Evolutionary conservation across 2,329 filamentous ascomycete species (phyloP).

Genomic region (Berkeleyomyces basicola): DNA sequence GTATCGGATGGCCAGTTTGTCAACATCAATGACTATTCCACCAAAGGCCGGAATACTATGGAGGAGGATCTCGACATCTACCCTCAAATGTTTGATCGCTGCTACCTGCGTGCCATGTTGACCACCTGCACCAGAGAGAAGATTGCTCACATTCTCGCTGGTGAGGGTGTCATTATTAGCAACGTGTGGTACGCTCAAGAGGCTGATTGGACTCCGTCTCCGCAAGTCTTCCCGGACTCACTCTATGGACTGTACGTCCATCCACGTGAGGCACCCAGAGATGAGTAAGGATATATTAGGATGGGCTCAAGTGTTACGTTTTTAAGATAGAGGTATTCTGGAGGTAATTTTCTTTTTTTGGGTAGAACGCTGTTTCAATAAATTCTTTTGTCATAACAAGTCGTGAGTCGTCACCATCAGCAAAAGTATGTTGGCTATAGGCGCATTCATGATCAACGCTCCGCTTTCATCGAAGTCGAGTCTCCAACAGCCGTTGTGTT

Average conservation of each 20-base stretch:
- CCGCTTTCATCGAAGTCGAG: background rate
- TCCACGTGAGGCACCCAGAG: background rate
- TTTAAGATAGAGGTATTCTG: too few relatives aligned
- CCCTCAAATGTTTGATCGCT: constrained; percentile 28
- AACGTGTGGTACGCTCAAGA: constrained; percentile 8
- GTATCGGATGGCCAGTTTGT: constrained; percentile 38
- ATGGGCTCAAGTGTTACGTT: too few relatives aligned
- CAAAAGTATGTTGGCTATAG: too few relatives aligned
- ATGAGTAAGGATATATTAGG: too few relatives aligned
- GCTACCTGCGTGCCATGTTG: constrained; percentile 38
- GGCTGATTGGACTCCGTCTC: background rate
- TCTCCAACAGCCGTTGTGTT: constrained; percentile 1
- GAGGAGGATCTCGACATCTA: background rate
- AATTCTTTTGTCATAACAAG: background rate
- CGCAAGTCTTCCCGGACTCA: background rate
- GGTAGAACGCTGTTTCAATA: too few relatives aligned
- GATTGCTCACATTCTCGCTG: constrained; percentile 10
- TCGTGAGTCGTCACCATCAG: background rate
- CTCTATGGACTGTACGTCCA: background rate
- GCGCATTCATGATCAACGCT: background rate
- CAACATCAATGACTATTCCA: constrained; percentile 28
- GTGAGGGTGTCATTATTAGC: constrained; percentile 6
- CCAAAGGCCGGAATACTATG: background rate
- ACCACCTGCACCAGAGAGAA: constrained; percentile 35
- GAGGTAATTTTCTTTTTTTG: too few relatives aligned